Conservation (phyloP, 2,329 filamentous ascomycete species). For the Fusarium begoniae region DNA sequence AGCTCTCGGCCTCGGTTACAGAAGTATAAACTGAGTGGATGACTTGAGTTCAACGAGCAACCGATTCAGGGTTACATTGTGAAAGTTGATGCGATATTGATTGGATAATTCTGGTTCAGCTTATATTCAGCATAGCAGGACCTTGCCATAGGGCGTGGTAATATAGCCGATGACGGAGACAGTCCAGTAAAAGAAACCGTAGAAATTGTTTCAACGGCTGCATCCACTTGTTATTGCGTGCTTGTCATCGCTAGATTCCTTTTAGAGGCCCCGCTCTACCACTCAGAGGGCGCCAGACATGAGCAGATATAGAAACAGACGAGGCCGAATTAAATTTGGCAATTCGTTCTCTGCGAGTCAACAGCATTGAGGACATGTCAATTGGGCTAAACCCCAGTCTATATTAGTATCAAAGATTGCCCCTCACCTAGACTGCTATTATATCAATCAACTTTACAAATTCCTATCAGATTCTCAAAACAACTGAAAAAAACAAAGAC, state of each 20-base stretch:
- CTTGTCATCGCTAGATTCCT: conserved; percentile 11
- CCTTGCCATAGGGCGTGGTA: not conserved
- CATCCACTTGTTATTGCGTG: conserved; percentile 31
- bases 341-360: not conserved
- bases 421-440: conserved; percentile 19
- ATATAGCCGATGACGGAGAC: conserved; percentile 34
- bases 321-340: not conserved
- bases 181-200: not conserved
- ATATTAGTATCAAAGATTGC: not conserved
- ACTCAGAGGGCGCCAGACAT: conserved; percentile 9
- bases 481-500: not conserved
- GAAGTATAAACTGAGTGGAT: not conserved
- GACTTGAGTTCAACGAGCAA: not conserved
- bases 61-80: not conserved
- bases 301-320: not conserved
- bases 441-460: not conserved
- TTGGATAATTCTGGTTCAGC: not conserved
- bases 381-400: not conserved
- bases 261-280: conserved; percentile 15
- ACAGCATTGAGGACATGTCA: not conserved
- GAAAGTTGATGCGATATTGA: not conserved
- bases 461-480: not conserved
- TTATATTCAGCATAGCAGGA: not conserved
- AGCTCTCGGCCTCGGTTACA: not conserved
- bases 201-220: not conserved